Evolutionary conservation across 2,329 filamentous ascomycete genomes (phyloP), one percentile per base, ranked within the genome.

Genomic region (Microcyclospora tardicrescens): DNA sequence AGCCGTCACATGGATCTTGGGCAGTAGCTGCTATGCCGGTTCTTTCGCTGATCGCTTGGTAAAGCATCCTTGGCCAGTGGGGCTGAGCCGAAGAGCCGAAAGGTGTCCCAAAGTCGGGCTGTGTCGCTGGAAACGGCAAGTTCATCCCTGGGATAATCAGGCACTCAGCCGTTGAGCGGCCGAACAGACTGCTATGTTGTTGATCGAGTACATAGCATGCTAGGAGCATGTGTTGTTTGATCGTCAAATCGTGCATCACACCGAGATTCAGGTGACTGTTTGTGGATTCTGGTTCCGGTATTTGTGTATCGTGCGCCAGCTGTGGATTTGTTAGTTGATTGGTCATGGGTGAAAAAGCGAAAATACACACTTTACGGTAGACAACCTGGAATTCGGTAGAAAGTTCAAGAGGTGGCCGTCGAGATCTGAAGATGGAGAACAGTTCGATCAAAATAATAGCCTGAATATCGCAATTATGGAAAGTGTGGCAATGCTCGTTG

Each of bases 391-490:
- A 68, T 5, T 52, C 53, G 16, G 53, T 46, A 10, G 62, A 63
- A 12, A 65, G 43, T 6, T 52, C 49, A 32, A 50, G 56, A 12
- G 58, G 54, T 16, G 57, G 57, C 27, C 63, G 59, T 34, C 61
- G 55, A 9, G 61, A 59, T 38, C 57, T 60, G 48, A 62, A 66
- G 24, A 64, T 57, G 5, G 64, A 59, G 12, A 63, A 54, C 0
- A 62, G 39, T 44, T 68, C 65, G 6, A 65, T 43, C n/a, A 68
- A 50, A 19, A 67, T 57, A 3, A 64, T 49, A 4, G 63, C 60
- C 49, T 68, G 65, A 45, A 61, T 58, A 40, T 67, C 64, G 38
- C 58, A 63, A 8, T 62, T 24, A 3, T 39, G 34, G 28, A 45
- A 51, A 3, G 53, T 47, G 31, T 56, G 51, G 24, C 33, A 43